These are phyloP conservation scores for Coemansia sp. DNA, from an alignment of 192 early-diverging fungal genomes.

Conservation along the genomic window DNA sequence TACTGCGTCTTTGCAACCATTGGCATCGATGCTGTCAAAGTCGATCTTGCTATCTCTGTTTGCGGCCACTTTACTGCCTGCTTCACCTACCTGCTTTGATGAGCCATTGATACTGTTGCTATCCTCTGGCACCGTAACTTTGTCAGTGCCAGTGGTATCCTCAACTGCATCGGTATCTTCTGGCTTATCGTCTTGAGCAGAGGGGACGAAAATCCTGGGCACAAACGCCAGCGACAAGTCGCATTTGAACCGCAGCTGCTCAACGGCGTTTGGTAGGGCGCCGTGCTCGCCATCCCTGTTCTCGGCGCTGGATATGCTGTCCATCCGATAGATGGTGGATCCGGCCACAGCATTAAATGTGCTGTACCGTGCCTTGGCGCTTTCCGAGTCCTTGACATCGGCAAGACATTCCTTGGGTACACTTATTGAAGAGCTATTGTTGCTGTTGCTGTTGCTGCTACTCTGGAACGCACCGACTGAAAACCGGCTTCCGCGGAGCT, in stretches of 20 bases:
- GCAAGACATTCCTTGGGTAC: background rate
- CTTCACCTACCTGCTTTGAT: background rate
- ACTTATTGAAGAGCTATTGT: background rate
- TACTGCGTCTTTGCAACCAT: background rate
- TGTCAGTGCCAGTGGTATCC: background rate
- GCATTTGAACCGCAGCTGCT: constrained; percentile 39
- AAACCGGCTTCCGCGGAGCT: constrained; percentile 22
- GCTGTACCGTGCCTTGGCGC: constrained; percentile 11
- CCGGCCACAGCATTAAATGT: constrained; percentile 8
- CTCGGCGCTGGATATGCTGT: constrained; percentile 20
- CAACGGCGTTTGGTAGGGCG: constrained; percentile 44
- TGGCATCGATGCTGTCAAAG: background rate
- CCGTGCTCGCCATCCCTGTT: background rate
- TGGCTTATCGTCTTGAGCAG: background rate
- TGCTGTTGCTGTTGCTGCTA: background rate
- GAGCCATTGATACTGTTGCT: background rate
- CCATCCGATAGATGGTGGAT: constrained; percentile 8
- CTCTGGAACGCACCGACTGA: constrained; percentile 38
- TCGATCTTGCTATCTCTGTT: constrained; percentile 5
- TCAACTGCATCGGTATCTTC: background rate
- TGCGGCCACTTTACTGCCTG: background rate
- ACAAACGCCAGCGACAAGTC: constrained; percentile 29
- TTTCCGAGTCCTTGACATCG: background rate
- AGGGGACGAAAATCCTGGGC: constrained; percentile 44
- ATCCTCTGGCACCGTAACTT: background rate